Evolutionary conservation across 495 filamentous ascomycete species (phyloP).

Genomic region (Penicillium bovifimosum): DNA sequence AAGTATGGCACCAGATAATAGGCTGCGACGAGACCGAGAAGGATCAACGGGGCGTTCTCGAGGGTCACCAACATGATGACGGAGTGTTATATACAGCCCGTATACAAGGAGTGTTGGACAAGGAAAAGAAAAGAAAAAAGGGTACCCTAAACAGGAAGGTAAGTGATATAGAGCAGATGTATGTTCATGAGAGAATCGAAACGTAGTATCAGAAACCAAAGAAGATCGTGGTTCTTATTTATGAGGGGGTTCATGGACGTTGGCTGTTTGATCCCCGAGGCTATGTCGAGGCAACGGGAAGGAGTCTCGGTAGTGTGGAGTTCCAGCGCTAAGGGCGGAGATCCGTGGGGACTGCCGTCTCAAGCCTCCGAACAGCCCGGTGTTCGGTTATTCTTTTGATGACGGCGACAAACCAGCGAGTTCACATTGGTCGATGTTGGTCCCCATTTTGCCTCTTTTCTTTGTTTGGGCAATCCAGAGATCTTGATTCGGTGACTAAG

Average conservation of each 20-base stretch:
- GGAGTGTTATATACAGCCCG: neutral
- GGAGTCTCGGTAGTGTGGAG: constrained; percentile 12
- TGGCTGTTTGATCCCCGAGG: constrained; percentile 5
- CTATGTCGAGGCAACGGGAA: constrained; percentile 2
- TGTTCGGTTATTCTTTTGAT: neutral
- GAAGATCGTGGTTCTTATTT: constrained; percentile 1
- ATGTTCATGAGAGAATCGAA: neutral
- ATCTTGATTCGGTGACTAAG: neutral
- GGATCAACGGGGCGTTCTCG: constrained; percentile 54
- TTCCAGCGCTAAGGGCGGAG: neutral
- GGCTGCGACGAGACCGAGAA: constrained; percentile 45
- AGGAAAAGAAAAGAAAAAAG: neutral
- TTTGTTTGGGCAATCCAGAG: neutral
- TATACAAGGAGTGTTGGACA: neutral
- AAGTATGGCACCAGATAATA: constrained; percentile 71
- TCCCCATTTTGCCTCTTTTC: neutral
- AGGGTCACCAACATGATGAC: constrained; percentile 38
- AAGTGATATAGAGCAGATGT: neutral
- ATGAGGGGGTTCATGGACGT: neutral
- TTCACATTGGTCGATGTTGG: neutral
- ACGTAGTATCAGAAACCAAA: neutral
- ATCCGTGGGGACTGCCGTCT: constrained; percentile 10
- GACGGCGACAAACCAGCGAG: neutral
- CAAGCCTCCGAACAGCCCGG: neutral
- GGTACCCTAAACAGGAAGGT: neutral